Evolutionary conservation across 2,329 filamentous ascomycete genomes (phyloP), one percentile per base, ranked within the genome.

Genomic region (Aspergillus floridensis): DNA sequence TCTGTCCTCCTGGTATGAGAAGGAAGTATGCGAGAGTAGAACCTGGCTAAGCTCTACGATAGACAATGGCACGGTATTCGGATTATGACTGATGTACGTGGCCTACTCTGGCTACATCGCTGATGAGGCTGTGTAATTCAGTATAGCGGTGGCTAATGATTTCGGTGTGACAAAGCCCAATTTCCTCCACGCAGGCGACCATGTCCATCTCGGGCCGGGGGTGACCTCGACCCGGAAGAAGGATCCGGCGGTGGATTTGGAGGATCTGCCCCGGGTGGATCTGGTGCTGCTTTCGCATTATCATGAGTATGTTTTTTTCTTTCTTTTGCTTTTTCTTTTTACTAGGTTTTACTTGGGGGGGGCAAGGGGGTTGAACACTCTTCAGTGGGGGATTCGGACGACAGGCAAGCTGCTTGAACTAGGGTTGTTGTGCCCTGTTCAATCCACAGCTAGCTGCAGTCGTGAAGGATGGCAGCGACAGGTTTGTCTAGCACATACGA

Each of bases 191-290:
- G 81, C 81, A 1, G 86, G 86, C 32, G 85, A 88, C 66, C 84
- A 88, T 65, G 85, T 89, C 8, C 86, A 89, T 68, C 80, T 89
- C 1, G 87, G 86, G 0, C 86, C 86, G 0, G 86, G 86, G 1
- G 85, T 88, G 2, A 82, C 79, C 2, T 82, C 78, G 1, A 78
- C 77, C 24, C 77, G 86, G 2, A 71, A 73, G 24, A 88, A 82
- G 0, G 82, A 89, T 62, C 86, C 86, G 22, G 84, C 84, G 0
- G 77, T 89, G 16, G 81, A 87, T 58, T 69, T 89, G 5, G 78
- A 86, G 51, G 77, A 84, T 29, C 74, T 89, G 1, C 87, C 87
- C 1, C 76, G 79, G 1, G 78, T 89, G 21, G 85, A 89, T 67
- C 74, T 79, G 0, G 80, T 89, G 2, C 75, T 89, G 32, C 74